Conservation (phyloP, 768 basidiomycete species). For the Daedaleopsis nitida region DNA sequence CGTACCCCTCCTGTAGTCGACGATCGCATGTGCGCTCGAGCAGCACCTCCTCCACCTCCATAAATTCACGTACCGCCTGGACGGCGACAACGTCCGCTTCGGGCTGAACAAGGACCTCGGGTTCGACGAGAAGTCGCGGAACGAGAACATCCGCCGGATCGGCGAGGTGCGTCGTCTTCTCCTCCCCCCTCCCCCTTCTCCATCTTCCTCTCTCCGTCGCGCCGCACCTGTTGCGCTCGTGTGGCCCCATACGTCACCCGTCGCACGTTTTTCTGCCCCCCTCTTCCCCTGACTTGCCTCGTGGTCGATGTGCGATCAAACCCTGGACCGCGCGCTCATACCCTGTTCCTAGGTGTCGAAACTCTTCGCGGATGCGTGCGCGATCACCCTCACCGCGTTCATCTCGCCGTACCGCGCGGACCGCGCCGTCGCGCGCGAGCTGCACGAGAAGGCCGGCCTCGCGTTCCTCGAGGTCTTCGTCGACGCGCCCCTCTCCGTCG, state of each 20-base stretch:
- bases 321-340: not conserved
- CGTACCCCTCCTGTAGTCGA: constrained; percentile 83
- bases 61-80: constrained; percentile 88
- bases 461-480: constrained; percentile 94
- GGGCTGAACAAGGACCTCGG: constrained; percentile 97
- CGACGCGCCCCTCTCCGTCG: constrained; percentile 86
- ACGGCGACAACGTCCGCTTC: constrained; percentile 95
- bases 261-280: no score
- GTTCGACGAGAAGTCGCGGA: constrained; percentile 88
- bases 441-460: constrained; percentile 74
- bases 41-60: constrained; percentile 88
- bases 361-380: constrained; percentile 87
- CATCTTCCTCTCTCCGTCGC: not conserved
- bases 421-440: constrained; percentile 75
- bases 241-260: not conserved
- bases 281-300: no score
- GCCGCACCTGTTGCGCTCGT: constrained; percentile 10
- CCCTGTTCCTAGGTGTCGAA: constrained; percentile 73
- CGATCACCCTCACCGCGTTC: constrained; percentile 91
- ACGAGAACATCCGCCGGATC: constrained; percentile 95
- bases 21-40: constrained; percentile 95
- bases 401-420: constrained; percentile 97
- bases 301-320: no score
- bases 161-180: constrained; percentile 70
- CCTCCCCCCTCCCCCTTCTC: not conserved